phyloP scores from a whole-genome alignment of 1,284 basidiomycete species.

The Stygiomarasmius scandens region DNA sequence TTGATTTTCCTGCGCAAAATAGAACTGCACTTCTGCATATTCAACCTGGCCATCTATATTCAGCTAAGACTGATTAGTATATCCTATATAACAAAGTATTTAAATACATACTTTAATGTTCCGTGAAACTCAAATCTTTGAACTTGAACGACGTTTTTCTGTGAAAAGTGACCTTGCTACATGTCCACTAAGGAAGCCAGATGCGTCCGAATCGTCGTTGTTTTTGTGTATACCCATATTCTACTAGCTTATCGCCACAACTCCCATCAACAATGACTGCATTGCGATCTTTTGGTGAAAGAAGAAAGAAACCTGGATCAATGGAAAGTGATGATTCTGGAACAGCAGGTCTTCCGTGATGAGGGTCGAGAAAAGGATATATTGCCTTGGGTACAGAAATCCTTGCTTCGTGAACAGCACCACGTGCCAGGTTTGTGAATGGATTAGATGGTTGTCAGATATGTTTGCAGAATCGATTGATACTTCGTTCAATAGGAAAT shows the following conservation, averaged over 20 bases:
- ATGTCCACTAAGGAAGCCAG: conserved; percentile 30
- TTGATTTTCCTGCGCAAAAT: conserved; percentile 14
- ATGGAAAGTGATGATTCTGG: conserved; percentile 3
- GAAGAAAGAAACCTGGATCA: conserved; percentile 13
- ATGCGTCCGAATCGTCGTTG: conserved; percentile 28
- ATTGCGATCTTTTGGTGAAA: not conserved
- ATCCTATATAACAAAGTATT: not conserved
- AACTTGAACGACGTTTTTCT: conserved; percentile 14
- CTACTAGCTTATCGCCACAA: not conserved
- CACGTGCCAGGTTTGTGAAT: conserved; percentile 23
- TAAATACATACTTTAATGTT: conserved; percentile 27
- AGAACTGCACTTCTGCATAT: conserved; percentile 30
- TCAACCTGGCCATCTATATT: conserved; percentile 2
- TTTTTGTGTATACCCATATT: not conserved
- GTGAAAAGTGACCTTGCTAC: conserved; percentile 27
- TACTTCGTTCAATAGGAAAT: conserved; percentile 22
- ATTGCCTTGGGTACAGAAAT: conserved; percentile 22
- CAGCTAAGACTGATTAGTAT: conserved; percentile 7
- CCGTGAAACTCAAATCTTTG: conserved; percentile 21
- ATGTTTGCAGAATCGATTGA: conserved; percentile 26
- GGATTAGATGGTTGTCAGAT: conserved; percentile 25
- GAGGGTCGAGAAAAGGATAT: conserved; percentile 17
- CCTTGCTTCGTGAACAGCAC: conserved; percentile 15
- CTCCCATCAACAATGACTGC: not conserved
- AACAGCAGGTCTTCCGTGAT: not conserved